phyloP scores from a whole-genome alignment of 2,329 filamentous ascomycete genomes.

The Aspergillus sp. region DNA sequence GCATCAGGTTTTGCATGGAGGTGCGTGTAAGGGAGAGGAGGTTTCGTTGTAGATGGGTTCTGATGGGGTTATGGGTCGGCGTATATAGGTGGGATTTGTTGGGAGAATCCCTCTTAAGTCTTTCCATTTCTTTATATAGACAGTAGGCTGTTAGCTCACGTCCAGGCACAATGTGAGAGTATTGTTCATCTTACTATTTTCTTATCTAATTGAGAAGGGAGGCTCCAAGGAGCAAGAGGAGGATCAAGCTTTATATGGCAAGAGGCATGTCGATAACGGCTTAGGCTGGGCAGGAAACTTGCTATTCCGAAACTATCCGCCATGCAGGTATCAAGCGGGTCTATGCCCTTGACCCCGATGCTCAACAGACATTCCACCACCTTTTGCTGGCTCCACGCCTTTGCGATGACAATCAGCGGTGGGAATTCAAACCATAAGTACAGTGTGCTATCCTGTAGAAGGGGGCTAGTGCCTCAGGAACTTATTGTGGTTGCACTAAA shows the following conservation, averaged over 20 bases:
- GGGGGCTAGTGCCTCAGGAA: too few species aligned
- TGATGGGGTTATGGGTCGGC: too few species aligned
- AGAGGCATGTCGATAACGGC: background rate
- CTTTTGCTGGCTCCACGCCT: background rate
- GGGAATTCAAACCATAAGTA: background rate
- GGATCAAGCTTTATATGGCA: background rate
- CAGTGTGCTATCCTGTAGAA: too few species aligned
- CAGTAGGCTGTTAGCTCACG: too few species aligned
- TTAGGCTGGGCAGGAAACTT: background rate
- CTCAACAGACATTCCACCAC: background rate
- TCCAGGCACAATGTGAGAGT: too few species aligned
- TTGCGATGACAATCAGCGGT: background rate
- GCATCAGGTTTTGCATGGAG: conserved; percentile 37
- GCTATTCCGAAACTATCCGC: background rate
- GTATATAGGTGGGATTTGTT: background rate
- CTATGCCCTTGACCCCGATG: background rate
- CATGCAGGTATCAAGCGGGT: background rate
- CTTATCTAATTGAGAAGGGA: too few species aligned
- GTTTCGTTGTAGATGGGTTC: background rate
- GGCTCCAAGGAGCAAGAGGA: too few species aligned
- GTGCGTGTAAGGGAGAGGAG: conserved; percentile 29
- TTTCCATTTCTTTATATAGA: too few species aligned
- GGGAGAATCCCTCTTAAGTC: too few species aligned
- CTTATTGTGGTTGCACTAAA: background rate
- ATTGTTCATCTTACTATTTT: too few species aligned